These are phyloP conservation scores for Trichophyton rubrum DNA, from an alignment of 2,329 filamentous ascomycete species.

Conservation along the genomic window DNA sequence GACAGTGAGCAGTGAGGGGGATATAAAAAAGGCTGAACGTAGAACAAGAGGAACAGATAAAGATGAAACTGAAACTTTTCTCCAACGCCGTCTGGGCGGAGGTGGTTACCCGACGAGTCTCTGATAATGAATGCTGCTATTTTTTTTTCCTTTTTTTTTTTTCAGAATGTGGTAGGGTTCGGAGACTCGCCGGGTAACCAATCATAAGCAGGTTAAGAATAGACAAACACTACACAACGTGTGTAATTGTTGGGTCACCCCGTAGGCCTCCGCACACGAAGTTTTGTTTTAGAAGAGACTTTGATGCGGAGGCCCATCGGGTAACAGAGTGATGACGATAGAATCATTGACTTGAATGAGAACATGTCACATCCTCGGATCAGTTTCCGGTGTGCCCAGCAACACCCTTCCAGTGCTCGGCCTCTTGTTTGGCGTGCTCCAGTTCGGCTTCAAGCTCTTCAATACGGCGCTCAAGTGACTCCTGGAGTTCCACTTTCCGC, in stretches of 20 bases:
- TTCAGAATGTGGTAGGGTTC: neutral
- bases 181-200: neutral
- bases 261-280: neutral
- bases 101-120: neutral
- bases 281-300: neutral
- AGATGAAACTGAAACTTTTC: neutral
- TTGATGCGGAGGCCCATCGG: neutral
- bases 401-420: slow-evolving; percentile 29
- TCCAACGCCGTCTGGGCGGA: neutral
- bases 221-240: neutral
- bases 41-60: neutral
- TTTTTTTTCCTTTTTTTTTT: neutral
- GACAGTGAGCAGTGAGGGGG: neutral
- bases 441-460: slow-evolving; percentile 47
- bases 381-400: slow-evolving; percentile 16
- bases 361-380: slow-evolving; percentile 7
- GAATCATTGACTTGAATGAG: slow-evolving; percentile 7
- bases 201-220: neutral
- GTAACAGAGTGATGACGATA: slow-evolving; percentile 10
- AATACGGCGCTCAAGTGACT: slow-evolving; percentile 62
- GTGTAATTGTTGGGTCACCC: neutral
- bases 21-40: neutral
- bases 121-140: no score
- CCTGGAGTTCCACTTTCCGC: slow-evolving; percentile 66
- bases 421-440: slow-evolving; percentile 23